These are phyloP conservation scores for Lactarius psammicola DNA, from an alignment of 768 basidiomycete genomes.

Conservation along the genomic window DNA sequence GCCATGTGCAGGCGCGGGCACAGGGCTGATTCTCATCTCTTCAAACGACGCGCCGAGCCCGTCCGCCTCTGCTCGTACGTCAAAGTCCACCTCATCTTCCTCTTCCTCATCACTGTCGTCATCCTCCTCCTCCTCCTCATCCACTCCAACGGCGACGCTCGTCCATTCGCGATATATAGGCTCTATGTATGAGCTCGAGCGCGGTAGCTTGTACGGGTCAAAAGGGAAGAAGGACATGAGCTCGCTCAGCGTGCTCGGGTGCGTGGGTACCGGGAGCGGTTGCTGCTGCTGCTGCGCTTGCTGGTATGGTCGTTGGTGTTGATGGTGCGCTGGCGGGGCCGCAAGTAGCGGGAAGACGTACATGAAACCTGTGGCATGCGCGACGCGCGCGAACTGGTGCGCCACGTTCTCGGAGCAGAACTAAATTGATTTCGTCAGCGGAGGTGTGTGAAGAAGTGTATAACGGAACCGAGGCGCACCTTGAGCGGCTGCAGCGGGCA, in stretches of 20 bases:
- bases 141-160: constrained; percentile 66
- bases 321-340: constrained; percentile 41
- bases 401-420: constrained; percentile 90
- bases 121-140: constrained; percentile 67
- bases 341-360: constrained; percentile 95
- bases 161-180: constrained; percentile 89
- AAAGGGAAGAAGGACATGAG: constrained; percentile 97
- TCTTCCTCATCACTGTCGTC: constrained; percentile 54
- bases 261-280: neutral
- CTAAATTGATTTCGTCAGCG: constrained; percentile 40
- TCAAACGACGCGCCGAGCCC: constrained; percentile 67
- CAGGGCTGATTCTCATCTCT: constrained; percentile 83
- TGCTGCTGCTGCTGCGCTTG: neutral
- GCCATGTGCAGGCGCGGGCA: neutral
- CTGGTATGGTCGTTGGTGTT: neutral
- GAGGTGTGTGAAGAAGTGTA: neutral
- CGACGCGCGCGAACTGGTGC: constrained; percentile 88
- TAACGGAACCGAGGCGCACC: constrained; percentile 41
- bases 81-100: constrained; percentile 22
- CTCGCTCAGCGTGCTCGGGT: constrained; percentile 46
- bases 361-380: constrained; percentile 85
- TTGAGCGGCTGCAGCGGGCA: constrained; percentile 89
- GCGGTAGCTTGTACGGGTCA: constrained; percentile 90
- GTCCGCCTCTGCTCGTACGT: constrained; percentile 39
- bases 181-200: constrained; percentile 74